A percentile compares a stretch with the other conserved stretches of the same genome.
phyloP scores from a whole-genome alignment of 306 rosid genomes.

The Mimosa bimucronata region DNA sequence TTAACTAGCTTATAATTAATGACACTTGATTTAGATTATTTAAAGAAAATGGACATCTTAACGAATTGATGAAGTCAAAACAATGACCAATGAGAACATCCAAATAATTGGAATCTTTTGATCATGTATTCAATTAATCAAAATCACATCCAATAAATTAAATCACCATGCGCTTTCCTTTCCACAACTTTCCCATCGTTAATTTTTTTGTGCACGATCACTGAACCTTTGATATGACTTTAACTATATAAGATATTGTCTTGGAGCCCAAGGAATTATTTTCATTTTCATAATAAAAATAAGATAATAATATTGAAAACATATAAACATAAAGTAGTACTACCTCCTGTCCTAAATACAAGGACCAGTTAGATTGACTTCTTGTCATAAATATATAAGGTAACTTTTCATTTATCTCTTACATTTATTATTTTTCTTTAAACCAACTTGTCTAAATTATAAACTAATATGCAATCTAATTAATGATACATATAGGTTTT shows the following conservation, averaged over 20 bases:
- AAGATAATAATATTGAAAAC: too few species aligned
- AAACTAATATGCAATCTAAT: too few species aligned
- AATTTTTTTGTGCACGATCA: neutral
- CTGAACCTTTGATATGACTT: neutral
- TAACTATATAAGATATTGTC: neutral
- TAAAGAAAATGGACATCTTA: slow-evolving; percentile 6
- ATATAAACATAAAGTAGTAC: too few species aligned
- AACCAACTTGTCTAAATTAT: too few species aligned
- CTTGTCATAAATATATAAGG: too few species aligned
- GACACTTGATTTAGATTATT: neutral
- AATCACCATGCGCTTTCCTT: neutral
- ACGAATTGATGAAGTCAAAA: neutral
- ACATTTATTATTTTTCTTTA: too few species aligned
- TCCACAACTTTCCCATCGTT: neutral
- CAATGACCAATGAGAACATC: neutral
- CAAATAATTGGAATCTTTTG: neutral
- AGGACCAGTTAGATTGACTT: too few species aligned
- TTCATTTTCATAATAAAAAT: too few species aligned
- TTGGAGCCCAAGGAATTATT: neutral
- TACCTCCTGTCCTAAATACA: too few species aligned
- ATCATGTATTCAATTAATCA: neutral
- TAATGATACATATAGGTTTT: too few species aligned
- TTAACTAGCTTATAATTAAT: neutral
- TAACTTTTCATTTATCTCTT: too few species aligned
- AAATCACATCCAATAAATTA: neutral